Base-by-base conservation (phyloP, 805 yeast species). In the Nakazawaea anatomiae region DNA sequence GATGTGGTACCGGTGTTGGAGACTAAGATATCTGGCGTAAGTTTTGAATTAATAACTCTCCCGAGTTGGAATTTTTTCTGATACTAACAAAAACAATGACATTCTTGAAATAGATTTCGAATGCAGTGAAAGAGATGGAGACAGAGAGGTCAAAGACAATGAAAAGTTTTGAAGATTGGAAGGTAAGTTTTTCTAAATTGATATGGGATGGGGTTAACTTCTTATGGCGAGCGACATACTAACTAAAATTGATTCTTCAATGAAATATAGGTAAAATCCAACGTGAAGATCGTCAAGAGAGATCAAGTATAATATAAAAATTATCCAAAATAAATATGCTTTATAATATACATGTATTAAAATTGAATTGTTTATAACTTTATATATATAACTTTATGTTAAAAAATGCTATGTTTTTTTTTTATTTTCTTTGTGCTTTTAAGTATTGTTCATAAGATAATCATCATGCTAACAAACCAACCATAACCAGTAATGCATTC, bases 1-100 rank as follows among this genome's bases (percentile, higher is more conserved):
- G 89, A 87, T 40, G 94, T 91, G 4, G 67, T 76, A 4, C 84
- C 83, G 10, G 73, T 83, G 9, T 68, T 89, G 49, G 73, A 76
- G 47, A 72, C 78, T 29, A 89, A 87, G 57, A 60, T 73, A 27
- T 65, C 66, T 8, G 85, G 85, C 48, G 67, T 77, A 51, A 39
- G 57, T 56, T n/a, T 6, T 18, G 3, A 18, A 2, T 18, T 18
- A 18, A 18, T 3, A 18, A 18, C 25, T 18, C 25, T 18, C 25
- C 25, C 25, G 25, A 18, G 25, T 18, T 18, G 25, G 25, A 18
- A 18, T 18, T 18, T 18, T 18, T 18, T n/a, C n/a, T 18, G 25
- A 18, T 18, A 32, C 35, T 32, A 32, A 32, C 35, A 32, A n/a
- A n/a, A n/a, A 9, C 11, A 32, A 32, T 9, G 11, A 2, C n/a